A percentile compares a stretch with the other conserved stretches of the same genome.
phyloP scores from a whole-genome alignment of 1,284 basidiomycete genomes.

The Coniferiporia weirii region DNA sequence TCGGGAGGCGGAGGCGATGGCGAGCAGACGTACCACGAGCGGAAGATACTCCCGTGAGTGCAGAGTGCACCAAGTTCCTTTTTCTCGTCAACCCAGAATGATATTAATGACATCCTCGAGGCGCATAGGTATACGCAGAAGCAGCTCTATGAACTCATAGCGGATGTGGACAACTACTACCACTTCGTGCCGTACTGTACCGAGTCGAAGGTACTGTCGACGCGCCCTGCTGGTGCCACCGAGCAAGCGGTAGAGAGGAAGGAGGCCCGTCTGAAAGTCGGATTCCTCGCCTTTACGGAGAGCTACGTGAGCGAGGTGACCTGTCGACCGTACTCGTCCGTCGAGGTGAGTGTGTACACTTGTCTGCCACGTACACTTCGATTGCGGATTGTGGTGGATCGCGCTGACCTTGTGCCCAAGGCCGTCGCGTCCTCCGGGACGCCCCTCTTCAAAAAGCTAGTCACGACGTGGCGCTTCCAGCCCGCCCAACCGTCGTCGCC shows the following conservation, averaged over 20 bases:
- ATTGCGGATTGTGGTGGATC: too few relatives aligned
- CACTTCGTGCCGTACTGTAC: constrained; percentile 90
- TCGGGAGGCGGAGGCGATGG: constrained; percentile 24
- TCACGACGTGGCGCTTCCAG: constrained; percentile 78
- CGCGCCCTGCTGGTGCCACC: constrained; percentile 22
- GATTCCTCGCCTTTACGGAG: constrained; percentile 85
- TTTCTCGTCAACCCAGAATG: constrained; percentile 11
- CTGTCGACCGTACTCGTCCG: constrained; percentile 69
- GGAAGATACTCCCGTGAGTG: constrained; percentile 77
- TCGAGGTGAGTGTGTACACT: constrained; percentile 54
- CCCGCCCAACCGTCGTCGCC: constrained; percentile 44
- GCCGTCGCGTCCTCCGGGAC: constrained; percentile 79
- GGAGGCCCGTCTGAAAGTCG: constrained; percentile 84
- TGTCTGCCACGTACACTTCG: constrained; percentile 12
- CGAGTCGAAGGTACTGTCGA: constrained; percentile 61
- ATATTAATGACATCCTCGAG: not conserved
- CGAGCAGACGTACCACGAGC: constrained; percentile 48
- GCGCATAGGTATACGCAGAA: constrained; percentile 57
- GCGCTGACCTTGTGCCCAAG: constrained; percentile 28
- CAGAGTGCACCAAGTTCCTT: constrained; percentile 7
- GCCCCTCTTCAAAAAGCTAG: constrained; percentile 81
- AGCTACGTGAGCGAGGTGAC: constrained; percentile 84
- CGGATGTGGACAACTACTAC: constrained; percentile 84
- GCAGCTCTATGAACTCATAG: constrained; percentile 83
- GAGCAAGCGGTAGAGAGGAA: constrained; percentile 41